Conservation (phyloP, 1,284 basidiomycete species). For the Cryptococcus sp. region DNA sequence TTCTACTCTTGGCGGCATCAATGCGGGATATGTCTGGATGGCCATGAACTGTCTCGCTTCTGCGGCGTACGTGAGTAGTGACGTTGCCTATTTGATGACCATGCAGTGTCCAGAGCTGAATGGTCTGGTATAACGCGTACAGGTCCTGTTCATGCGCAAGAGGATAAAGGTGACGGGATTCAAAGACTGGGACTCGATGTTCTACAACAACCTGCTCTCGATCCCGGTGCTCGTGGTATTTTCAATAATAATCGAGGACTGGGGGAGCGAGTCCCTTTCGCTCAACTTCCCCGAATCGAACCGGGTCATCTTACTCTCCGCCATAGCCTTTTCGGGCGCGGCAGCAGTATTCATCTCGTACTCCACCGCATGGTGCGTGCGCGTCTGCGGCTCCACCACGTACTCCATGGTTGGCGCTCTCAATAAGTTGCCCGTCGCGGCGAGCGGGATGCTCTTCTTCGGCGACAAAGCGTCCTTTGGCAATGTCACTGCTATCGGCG, state of each 20-base stretch:
- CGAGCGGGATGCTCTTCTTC: slow-evolving; percentile 93
- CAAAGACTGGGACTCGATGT: slow-evolving; percentile 99
- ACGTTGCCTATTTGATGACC: too few relatives aligned
- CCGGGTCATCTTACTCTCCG: slow-evolving; percentile 74
- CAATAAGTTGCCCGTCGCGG: slow-evolving; percentile 97
- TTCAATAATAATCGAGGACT: slow-evolving; percentile 87
- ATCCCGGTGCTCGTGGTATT: slow-evolving; percentile 85
- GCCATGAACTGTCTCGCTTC: slow-evolving; percentile 85
- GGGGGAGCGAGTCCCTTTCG: slow-evolving; percentile 74
- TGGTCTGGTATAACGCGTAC: not conserved
- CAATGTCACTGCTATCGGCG: slow-evolving; percentile 80
- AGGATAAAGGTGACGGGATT: slow-evolving; percentile 95
- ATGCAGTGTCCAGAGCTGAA: not conserved
- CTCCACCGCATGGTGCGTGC: slow-evolving; percentile 98
- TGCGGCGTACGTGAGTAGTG: slow-evolving; percentile 78
- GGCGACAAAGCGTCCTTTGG: slow-evolving; percentile 84
- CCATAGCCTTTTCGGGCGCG: slow-evolving; percentile 93
- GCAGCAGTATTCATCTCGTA: slow-evolving; percentile 98
- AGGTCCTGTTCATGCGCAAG: slow-evolving; percentile 96
- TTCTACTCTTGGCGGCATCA: slow-evolving; percentile 59
- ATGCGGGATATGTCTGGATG: slow-evolving; percentile 97
- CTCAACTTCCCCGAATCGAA: slow-evolving; percentile 74
- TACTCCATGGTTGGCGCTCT: slow-evolving; percentile 99
- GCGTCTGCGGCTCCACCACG: slow-evolving; percentile 94
- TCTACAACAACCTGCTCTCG: slow-evolving; percentile 96